Base-by-base conservation (phyloP, 768 basidiomycete genomes). In the Boletus rubroflammeus region DNA sequence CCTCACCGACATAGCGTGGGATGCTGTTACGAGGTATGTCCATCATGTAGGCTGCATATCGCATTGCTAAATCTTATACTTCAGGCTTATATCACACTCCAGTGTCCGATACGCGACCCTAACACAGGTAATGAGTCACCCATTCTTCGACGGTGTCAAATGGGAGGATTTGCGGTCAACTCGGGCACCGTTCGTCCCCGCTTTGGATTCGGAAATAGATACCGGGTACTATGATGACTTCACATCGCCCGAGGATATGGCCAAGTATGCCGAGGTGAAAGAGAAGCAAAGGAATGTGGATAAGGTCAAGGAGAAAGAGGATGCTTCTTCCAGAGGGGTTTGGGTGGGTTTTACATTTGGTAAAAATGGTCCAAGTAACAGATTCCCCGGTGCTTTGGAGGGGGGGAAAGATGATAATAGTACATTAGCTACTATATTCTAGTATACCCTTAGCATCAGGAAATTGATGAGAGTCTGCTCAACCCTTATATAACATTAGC, bases 231-330 rank as follows among this genome's bases (percentile, higher is more conserved):
- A 93, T 72, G 92, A 94, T 62, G 92, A 93, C 67, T 94, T 94
- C 69, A 86, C 86, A 2, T 87, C 82, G 4, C 75, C 81, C 5
- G 91, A 95, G 54, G 96, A 98, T 67, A 98, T 98, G 95, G 93
- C 92, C 47, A 98, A 98, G 75, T 98, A 98, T 67, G 93, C 95
- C 11, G 96, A 99, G 70, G 97, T 99, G 7, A 84, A 90, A 72
- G 97, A 97, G 77, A 99, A 98, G 73, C 94, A 98, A 73, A 77
- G 75, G 64, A 95, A 98, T 67, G 95, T 99, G 25, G 96, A 96
- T 25, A 81, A 81, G 53, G 90, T 98, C 17, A 84, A 81, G 70
- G 96, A 98, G 76, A 90, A 90, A 70, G 92, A 90, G 4, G 90
- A 92, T 55, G 70, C 78, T 3, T 73, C 80, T 61, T 69, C 78